phyloP scores from a whole-genome alignment of 805 yeast genomes.

The Kazachstania kunashirensis region DNA sequence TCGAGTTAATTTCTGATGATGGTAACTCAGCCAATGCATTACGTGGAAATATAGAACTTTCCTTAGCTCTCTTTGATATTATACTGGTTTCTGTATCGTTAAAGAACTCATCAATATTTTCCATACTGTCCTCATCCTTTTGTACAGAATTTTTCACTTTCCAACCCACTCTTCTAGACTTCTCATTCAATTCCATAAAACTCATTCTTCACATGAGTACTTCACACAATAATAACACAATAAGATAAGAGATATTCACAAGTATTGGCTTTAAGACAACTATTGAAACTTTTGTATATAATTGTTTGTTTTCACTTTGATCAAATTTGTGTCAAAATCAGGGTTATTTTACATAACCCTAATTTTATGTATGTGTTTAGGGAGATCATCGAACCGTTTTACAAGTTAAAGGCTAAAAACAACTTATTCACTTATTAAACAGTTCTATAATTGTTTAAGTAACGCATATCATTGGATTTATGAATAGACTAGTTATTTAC shows the following conservation, averaged over 20 bases:
- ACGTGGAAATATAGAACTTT: constrained; percentile 11
- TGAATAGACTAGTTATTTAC: no score
- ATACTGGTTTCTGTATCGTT: constrained; percentile 29
- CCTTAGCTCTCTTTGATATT: constrained; percentile 12
- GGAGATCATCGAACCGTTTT: no score
- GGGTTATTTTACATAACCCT: neutral
- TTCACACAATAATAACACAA: no score
- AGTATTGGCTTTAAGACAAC: no score
- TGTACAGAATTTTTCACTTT: constrained; percentile 37
- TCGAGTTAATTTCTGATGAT: constrained; percentile 1
- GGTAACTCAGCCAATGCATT: constrained; percentile 1
- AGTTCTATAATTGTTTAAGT: no score
- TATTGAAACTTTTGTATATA: neutral
- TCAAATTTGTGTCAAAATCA: neutral
- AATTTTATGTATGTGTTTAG: no score
- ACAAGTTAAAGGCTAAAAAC: no score
- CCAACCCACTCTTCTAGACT: constrained; percentile 60
- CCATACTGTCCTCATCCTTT: constrained; percentile 54
- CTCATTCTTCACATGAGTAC: constrained; percentile 28
- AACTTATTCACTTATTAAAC: no score
- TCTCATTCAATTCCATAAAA: constrained; percentile 42
- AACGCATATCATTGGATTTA: no score
- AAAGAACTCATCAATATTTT: constrained; percentile 60
- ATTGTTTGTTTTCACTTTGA: neutral
- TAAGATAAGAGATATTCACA: no score